These are phyloP conservation scores for Phallus indusiatus DNA, from an alignment of 768 basidiomycete species.

Conservation along the genomic window DNA sequence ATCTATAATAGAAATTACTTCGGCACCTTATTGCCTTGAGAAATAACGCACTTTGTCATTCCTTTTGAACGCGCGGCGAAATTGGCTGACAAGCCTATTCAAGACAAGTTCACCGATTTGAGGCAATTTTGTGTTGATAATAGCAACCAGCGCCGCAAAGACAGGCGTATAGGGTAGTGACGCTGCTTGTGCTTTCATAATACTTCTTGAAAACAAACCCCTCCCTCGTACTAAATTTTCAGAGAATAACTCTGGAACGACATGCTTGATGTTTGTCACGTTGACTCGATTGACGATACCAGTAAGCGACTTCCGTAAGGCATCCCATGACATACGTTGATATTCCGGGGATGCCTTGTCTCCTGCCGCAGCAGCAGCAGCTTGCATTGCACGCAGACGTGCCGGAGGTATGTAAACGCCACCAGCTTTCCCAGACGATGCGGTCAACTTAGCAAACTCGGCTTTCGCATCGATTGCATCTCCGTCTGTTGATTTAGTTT, in stretches of 20 bases:
- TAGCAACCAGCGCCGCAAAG: conserved; percentile 87
- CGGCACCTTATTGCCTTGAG: not conserved
- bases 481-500: conserved; percentile 17
- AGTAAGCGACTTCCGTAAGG: conserved; percentile 91
- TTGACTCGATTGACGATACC: conserved; percentile 99
- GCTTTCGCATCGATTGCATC: conserved; percentile 57
- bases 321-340: conserved; percentile 96
- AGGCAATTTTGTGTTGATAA: conserved; percentile 95
- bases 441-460: conserved; percentile 81
- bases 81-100: conserved; percentile 87
- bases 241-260: conserved; percentile 82
- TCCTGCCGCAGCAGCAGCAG: conserved; percentile 46
- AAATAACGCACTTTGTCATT: conserved; percentile 79
- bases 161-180: conserved; percentile 98
- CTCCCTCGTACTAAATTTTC: conserved; percentile 93
- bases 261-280: conserved; percentile 88
- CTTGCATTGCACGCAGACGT: conserved; percentile 81
- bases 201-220: conserved; percentile 84
- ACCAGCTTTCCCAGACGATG: conserved; percentile 58
- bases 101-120: conserved; percentile 91
- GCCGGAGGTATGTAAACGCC: conserved; percentile 98
- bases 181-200: conserved; percentile 97
- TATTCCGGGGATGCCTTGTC: conserved; percentile 86
- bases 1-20: conserved; percentile 37
- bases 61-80: conserved; percentile 87